Base-by-base conservation (phyloP, 208 protist species). In the Wallacemonas sp. region DNA sequence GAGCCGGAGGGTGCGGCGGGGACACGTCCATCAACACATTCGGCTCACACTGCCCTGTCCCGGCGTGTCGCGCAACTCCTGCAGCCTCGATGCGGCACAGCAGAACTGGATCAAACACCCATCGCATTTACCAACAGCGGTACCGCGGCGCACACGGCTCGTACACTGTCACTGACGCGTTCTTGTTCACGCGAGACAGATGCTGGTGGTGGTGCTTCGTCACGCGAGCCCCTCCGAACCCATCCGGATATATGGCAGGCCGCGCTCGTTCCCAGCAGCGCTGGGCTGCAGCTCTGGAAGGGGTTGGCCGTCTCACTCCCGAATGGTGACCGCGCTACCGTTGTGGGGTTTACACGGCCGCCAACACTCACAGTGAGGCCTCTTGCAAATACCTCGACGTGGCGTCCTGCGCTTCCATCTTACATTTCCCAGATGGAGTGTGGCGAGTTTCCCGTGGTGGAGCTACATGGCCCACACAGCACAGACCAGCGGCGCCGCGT, bases 321-420 rank as follows among this genome's bases (percentile, higher is more conserved):
- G 21, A 68, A 62, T n/a, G 77, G 77, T n/a, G 39, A 55, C 14
- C 34, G 17, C 1, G 77, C 68, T 21, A 63, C 65, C 39, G 69
- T 84, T 21, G 70, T 88, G 0, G 68, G 54, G 2, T 87, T 87
- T 36, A 56, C 33, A 9, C 72, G 66, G 4, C 65, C 70, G 3
- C 66, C 68, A n/a, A n/a, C n/a, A n/a, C n/a, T n/a, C n/a, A n/a
- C n/a, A n/a, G n/a, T n/a, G n/a, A n/a, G n/a, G n/a, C n/a, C n/a
- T n/a, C 36, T 41, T 41, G 36, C 36, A 6, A 14, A 41, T 41
- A 14, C 36, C 36, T 41, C 14, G 36, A 63, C 49, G 21, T 75
- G 69, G 54, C 68, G 53, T 3, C 55, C 70, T 2, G 21, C 60
- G 6, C 59, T 86, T 11, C 80, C 76, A 3, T 17, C 17, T 6